phyloP scores from a whole-genome alignment of 257 asterid species.

The Plectranthus barbatus region DNA sequence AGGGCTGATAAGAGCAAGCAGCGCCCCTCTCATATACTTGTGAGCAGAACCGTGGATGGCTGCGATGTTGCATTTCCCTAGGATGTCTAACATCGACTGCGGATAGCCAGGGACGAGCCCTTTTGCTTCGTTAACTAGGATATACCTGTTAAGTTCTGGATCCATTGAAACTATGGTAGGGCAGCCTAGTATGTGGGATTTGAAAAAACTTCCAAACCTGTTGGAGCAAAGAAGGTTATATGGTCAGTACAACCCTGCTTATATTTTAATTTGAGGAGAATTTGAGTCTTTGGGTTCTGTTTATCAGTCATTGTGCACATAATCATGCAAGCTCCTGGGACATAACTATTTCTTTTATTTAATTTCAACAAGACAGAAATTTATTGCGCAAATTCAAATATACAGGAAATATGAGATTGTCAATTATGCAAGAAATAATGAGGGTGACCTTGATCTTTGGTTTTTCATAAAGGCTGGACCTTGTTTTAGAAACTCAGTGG shows the following conservation, averaged over 20 bases:
- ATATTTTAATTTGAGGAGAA: background rate
- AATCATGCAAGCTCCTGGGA: slow-evolving; percentile 21
- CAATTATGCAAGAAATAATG: slow-evolving; percentile 1
- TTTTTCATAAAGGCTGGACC: slow-evolving; percentile 91
- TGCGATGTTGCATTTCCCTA: slow-evolving; percentile 77
- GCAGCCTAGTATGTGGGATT: slow-evolving; percentile 69
- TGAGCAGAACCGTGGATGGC: slow-evolving; percentile 79
- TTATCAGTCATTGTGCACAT: slow-evolving; percentile 17
- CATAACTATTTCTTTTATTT: background rate
- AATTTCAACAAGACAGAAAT: background rate
- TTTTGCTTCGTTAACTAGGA: slow-evolving; percentile 65
- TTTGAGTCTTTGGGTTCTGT: background rate
- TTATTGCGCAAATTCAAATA: background rate
- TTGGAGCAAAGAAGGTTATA: background rate
- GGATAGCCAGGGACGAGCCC: slow-evolving; percentile 95
- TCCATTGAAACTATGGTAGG: slow-evolving; percentile 93
- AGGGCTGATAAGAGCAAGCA: slow-evolving; percentile 63
- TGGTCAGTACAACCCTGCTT: background rate
- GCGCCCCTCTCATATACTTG: slow-evolving; percentile 74
- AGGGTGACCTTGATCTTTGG: slow-evolving; percentile 84
- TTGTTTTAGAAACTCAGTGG: slow-evolving; percentile 88
- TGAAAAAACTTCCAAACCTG: slow-evolving; percentile 86
- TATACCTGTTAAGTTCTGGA: slow-evolving; percentile 71
- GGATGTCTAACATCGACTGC: slow-evolving; percentile 61
- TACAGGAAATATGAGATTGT: background rate